These are phyloP conservation scores for Massarina eburnea DNA, from an alignment of 2,329 filamentous ascomycete genomes.

Conservation along the genomic window DNA sequence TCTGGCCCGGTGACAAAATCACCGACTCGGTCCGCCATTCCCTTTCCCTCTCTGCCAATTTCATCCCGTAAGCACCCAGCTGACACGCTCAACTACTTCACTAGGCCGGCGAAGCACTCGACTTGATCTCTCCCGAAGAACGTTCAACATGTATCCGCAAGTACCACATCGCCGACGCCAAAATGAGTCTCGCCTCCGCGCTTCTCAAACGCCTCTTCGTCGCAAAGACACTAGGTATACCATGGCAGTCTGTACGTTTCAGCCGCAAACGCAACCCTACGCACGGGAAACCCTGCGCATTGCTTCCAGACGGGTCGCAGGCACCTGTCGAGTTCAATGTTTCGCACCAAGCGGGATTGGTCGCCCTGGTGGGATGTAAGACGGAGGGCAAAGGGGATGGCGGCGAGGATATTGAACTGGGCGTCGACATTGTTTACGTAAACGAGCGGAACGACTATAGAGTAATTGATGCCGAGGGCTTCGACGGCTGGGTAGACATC, in stretches of 20 bases:
- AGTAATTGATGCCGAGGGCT: conserved; percentile 62
- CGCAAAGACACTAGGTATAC: conserved; percentile 57
- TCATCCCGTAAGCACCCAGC: conserved; percentile 1
- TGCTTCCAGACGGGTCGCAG: conserved; percentile 44
- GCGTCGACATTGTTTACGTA: conserved; percentile 76
- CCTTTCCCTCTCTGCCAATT: not conserved
- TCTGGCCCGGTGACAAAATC: conserved; percentile 52
- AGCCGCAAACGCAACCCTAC: conserved; percentile 56
- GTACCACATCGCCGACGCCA: conserved; percentile 70
- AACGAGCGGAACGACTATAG: conserved; percentile 67
- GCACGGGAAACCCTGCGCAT: conserved; percentile 55
- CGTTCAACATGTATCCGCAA: conserved; percentile 60
- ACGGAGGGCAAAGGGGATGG: conserved; percentile 5
- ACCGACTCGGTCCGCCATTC: conserved; percentile 35
- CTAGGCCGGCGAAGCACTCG: conserved; percentile 47
- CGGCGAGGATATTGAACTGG: conserved; percentile 54
- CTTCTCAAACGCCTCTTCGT: conserved; percentile 74
- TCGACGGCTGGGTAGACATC: conserved; percentile 68
- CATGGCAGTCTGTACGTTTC: conserved; percentile 63
- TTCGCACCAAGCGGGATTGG: conserved; percentile 75
- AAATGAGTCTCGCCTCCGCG: conserved; percentile 71
- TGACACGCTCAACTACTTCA: conserved; percentile 5
- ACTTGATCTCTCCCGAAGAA: conserved; percentile 54
- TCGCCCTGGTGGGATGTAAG: conserved; percentile 60
- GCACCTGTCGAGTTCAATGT: conserved; percentile 70